Base-by-base conservation (phyloP, 495 filamentous ascomycete genomes). In the Talaromyces stipitatus region DNA sequence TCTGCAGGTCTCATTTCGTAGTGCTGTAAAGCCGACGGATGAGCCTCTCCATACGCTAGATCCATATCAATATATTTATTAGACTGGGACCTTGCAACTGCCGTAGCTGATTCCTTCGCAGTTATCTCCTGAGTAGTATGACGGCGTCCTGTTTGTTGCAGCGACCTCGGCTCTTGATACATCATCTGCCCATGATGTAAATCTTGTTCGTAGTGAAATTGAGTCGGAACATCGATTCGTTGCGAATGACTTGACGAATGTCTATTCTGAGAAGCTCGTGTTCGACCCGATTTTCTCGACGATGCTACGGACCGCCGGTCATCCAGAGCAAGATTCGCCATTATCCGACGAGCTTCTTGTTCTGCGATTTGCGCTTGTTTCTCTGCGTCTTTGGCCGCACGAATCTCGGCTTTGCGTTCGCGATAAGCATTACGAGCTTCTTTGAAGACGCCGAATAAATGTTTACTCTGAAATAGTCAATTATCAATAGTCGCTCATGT, bases 381-480 rank as follows among this genome's bases (percentile, higher is more conserved):
- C 61, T 83, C 80, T 14, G 82, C 75, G 30, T 76, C 55, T 50
- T 86, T 84, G 60, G 84, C 78, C 11, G 87, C 83, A 65, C 83
- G 80, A 60, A 91, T 77, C 60, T 89, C 83, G 9, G 88, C 85
- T 66, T 92, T 94, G 63, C 85, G 83, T 64, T 95, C 89, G 45
- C 82, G 80, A 67, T 96, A 96, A 46, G 90, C 87, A 27, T 84
- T 83, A 66, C 87, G 90, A 57, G 91, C 91, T 57, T 96, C 89
- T 69, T 85, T 91, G 78, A 94, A 91, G 60, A 95, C 85, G 61
- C 82, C 82, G 62, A 95, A 81, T 27, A 96, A 73, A 59, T 95
- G 89, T 75, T 92, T 95, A 69, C 88, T 90, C 91, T 96, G 54
- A 10, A 26, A 29, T 27, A 9, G 11, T 20, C 22, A 2, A n/a